Base-by-base conservation (phyloP, 768 basidiomycete genomes). In the Postia placenta region DNA sequence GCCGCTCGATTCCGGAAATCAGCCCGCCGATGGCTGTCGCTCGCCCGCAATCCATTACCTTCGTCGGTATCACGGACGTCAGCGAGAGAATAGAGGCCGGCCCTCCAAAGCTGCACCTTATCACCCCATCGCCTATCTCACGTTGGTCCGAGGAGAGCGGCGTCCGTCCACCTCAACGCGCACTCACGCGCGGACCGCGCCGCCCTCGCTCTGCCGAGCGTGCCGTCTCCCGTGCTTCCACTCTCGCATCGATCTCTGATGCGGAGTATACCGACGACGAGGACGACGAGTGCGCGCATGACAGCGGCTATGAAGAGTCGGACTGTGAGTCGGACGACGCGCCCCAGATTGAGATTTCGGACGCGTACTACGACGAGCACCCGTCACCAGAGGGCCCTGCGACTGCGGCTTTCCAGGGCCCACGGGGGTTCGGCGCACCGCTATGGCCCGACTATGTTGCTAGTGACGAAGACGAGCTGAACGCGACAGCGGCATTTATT, bases 351-450 rank as follows among this genome's bases (percentile, higher is more conserved):
- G 64, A 71, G 36, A 63, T 75, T 28, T 75, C 74, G 11, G 71
- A 72, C 14, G 74, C 73, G 7, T 68, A 66, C 52, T 74, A 69
- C 50, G 73, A 74, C 47, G 68, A 70, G 27, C 58, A 71, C 12
- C 72, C 74, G 5, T 66, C 69, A 0, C 73, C 73, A 1, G 71
- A 73, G 44, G 73, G 74, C 1, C 73, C 72, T 14, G 71, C 72
- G 12, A 74, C 70, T 1, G 67, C 71, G 15, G 66, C 69, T 5
- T 43, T 24, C 45, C 47, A 47, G 43, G 43, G 15, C 51, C 47
- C 33, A 22, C 55, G 11, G 43, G n/a, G n/a, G n/a, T 36, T 1
- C 44, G 24, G 50, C 11, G 50, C 49, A 5, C 58, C 61, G 11
- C 46, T 58, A 27, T 60, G 56, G 57, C 57, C 56, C 2, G 60